Conservation (phyloP, 805 yeast genomes). For the Zygoascus biomembranicola region DNA sequence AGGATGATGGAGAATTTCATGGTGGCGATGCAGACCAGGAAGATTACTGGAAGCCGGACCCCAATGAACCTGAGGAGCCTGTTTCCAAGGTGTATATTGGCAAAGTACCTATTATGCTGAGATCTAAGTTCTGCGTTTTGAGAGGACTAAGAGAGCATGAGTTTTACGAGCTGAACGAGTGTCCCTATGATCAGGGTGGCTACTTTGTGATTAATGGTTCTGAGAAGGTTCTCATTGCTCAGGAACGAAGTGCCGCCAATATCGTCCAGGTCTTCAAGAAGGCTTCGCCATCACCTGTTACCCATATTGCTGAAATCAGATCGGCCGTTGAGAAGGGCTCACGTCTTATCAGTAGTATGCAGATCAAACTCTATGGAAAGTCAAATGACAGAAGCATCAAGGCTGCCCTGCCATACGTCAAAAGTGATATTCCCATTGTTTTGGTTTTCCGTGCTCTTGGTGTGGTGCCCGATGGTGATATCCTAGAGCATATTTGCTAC, state of each 20-base stretch:
- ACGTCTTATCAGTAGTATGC: conserved; percentile 86
- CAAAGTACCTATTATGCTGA: conserved; percentile 94
- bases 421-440: conserved; percentile 94
- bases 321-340: conserved; percentile 97
- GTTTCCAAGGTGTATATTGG: conserved; percentile 88
- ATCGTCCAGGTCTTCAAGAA: conserved; percentile 97
- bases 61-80: conserved; percentile 52
- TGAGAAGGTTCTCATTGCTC: conserved; percentile 96
- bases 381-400: conserved; percentile 74
- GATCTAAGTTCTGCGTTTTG: conserved; percentile 92
- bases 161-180: conserved; percentile 90
- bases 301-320: conserved; percentile 94
- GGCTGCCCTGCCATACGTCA: conserved; percentile 93
- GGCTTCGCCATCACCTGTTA: conserved; percentile 93
- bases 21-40: conserved; percentile 30
- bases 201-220: conserved; percentile 97
- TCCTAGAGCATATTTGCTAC: conserved; percentile 94
- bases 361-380: conserved; percentile 83
- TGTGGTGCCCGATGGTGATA: conserved; percentile 98
- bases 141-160: conserved; percentile 87
- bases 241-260: conserved; percentile 97
- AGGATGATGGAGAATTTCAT: conserved; percentile 33
- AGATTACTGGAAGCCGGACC: conserved; percentile 53
- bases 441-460: conserved; percentile 97
- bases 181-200: conserved; percentile 99